Evolutionary conservation across 2,329 filamentous ascomycete species (phyloP), one percentile per base, ranked within the genome.

Genomic region (Paraphaeosphaeria minitans): DNA sequence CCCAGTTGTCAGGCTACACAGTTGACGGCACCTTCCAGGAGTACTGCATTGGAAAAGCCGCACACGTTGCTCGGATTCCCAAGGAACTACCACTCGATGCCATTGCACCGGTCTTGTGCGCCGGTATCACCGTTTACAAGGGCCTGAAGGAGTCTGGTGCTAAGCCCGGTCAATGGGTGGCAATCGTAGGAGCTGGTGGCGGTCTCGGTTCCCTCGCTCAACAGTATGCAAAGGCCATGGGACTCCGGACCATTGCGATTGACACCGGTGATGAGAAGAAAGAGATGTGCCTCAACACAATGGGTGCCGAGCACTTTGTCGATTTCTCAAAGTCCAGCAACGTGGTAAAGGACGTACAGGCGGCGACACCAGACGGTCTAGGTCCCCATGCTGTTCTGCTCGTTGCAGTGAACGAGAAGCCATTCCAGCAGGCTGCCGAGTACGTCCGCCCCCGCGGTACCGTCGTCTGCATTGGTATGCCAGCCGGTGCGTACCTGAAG

Each of bases 11-110:
- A 0, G 94, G 94, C 57, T 97, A 96, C 84, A 96, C 92, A 4
- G 92, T 97, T 74, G 91, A 97, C 75, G 93, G 93, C 33, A 88
- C 89, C 43, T 97, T 97, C 85, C 93, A 97, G 82, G 88, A 97
- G 82, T 97, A 96, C 81, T 87, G 86, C 76, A 86, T 97, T 66
- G 93, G 88, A 67, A 96, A 96, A 78, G 93, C 92, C 16, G 87
- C 89, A 19, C 91, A 96, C 77, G 87, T 95, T 16, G 91, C 92
- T 29, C 87, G 89, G 66, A 89, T 97, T 64, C 90, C 91, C 65
- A 89, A 93, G 78, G 86, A 89, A 16, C 85, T 89, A 62, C 82
- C 87, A 59, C 87, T 97, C 46, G 92, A 93, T 72, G 87, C 87
- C 53, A 84, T 96, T 58, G 85, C 92, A 1, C 92, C 92, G 14